phyloP scores from a whole-genome alignment of 2,329 filamentous ascomycete species.

The Zopfia rhizophila region DNA sequence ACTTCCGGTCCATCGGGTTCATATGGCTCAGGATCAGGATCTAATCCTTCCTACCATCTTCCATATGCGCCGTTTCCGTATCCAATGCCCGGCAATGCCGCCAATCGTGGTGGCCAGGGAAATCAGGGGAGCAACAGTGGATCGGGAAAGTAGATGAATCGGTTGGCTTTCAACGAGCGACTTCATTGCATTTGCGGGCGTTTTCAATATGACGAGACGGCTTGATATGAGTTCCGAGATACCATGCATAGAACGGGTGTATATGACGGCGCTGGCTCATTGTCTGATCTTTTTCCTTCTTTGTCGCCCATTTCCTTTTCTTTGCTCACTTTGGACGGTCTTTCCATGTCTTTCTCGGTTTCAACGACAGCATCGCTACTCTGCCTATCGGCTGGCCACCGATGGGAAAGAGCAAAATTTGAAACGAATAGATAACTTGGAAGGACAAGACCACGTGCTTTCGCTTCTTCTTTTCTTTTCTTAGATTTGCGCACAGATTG shows the following conservation, averaged over 20 bases:
- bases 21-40: slow-evolving; percentile 9
- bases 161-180: no score
- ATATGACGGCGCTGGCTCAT: slow-evolving; percentile 17
- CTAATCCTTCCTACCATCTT: slow-evolving; percentile 41
- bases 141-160: slow-evolving; percentile 24
- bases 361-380: slow-evolving; percentile 2
- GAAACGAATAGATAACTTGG: no score
- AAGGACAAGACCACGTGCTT: slow-evolving; percentile 20
- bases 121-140: slow-evolving; percentile 25
- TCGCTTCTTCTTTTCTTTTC: slow-evolving; percentile 9
- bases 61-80: slow-evolving; percentile 52
- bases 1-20: slow-evolving; percentile 35
- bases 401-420: slow-evolving; percentile 16
- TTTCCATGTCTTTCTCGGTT: slow-evolving; percentile 2
- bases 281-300: slow-evolving; percentile 6
- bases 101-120: slow-evolving; percentile 30
- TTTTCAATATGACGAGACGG: slow-evolving; percentile 10
- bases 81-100: slow-evolving; percentile 43
- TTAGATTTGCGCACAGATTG: slow-evolving; percentile 17
- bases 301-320: slow-evolving; percentile 7
- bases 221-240: slow-evolving; percentile 9
- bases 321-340: slow-evolving; percentile 8
- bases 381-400: slow-evolving; percentile 22
- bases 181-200: slow-evolving; percentile 19
- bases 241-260: slow-evolving; percentile 15